Evolutionary conservation across 1,284 basidiomycete species (phyloP), one percentile per base, ranked within the genome.

Genomic region (Earliella scabrosa): DNA sequence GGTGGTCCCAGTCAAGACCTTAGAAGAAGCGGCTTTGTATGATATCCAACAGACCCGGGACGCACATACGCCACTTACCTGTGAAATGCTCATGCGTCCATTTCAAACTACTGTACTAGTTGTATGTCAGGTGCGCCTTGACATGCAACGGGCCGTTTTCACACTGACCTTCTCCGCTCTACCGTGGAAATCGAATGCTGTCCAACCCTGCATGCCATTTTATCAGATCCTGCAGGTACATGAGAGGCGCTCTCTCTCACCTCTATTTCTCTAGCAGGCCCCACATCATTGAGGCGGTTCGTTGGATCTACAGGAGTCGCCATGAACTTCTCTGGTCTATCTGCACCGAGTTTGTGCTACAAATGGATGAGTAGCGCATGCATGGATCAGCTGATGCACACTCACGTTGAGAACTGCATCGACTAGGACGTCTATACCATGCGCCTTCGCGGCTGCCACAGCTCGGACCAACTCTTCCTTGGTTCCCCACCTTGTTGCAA

Each of bases 401-500:
- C 80, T 68, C 60, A 92, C 90, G 69, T 91, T 91, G 50, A 93
- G 75, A 3, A 93, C 86, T 1, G 90, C 87, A 63, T 93, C 92
- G 50, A 93, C 83, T 26, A 92, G 71, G 40, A 91, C 78, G 56
- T 86, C 83, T 23, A 93, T 78, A 4, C 85, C 81, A 60, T 81
- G 75, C 60, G 75, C 70, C 59, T 77, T 79, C 3, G 90, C 90
- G 24, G 74, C 69, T 50, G 75, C 70, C 69, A 92, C 89, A 11
- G 90, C 87, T 4, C 74, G 69, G 2, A 94, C 68, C 20, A 97
- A 82, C 65, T 98, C 88, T 43, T 93, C 85, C 64, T 89, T 90
- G 13, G 88, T 90, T 18, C 96, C 96, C 93, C 95, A 98, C 60
- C 95, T 85, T n/a, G 95, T 98, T 9, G 78, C 72, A 48, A 84